phyloP scores from a whole-genome alignment of 2,329 filamentous ascomycete genomes.

The Pyrenochaeta sp. region DNA sequence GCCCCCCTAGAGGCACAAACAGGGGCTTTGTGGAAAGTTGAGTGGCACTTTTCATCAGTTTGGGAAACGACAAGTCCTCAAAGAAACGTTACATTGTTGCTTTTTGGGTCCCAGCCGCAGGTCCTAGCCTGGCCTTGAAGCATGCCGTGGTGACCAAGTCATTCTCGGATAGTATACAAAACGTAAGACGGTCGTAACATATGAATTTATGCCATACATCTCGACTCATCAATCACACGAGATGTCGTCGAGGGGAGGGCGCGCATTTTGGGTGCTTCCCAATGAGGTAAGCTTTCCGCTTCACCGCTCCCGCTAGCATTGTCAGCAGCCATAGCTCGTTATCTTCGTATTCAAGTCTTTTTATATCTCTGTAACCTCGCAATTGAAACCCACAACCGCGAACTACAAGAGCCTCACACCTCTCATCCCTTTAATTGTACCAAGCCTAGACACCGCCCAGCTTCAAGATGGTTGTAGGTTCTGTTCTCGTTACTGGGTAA shows the following conservation, averaged over 20 bases:
- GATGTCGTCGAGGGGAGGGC: not conserved
- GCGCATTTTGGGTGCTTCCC: conserved; percentile 10
- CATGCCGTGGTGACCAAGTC: not conserved
- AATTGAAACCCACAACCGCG: conserved; percentile 7
- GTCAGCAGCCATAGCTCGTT: conserved; percentile 17
- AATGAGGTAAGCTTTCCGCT: conserved; percentile 29
- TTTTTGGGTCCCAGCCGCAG: not conserved
- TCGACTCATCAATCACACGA: not conserved
- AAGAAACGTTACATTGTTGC: not conserved
- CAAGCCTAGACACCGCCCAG: not conserved
- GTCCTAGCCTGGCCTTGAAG: not conserved
- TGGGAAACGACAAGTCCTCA: not conserved
- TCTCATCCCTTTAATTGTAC: not conserved
- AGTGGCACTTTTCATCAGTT: not conserved
- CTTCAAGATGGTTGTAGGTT: conserved; percentile 76
- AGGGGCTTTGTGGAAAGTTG: not conserved
- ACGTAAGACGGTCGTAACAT: not conserved
- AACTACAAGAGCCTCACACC: conserved; percentile 4
- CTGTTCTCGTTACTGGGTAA: conserved; percentile 92
- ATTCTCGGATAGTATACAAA: not conserved
- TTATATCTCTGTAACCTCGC: conserved; percentile 27
- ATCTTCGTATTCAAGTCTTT: conserved; percentile 24
- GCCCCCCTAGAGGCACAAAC: not conserved
- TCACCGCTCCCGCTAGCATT: conserved; percentile 17
- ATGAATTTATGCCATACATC: not conserved